A percentile compares a stretch with the other conserved stretches of the same genome.
Evolutionary conservation across 2,329 filamentous ascomycete species (phyloP).

Genomic region (Alternaria metachromatica): DNA sequence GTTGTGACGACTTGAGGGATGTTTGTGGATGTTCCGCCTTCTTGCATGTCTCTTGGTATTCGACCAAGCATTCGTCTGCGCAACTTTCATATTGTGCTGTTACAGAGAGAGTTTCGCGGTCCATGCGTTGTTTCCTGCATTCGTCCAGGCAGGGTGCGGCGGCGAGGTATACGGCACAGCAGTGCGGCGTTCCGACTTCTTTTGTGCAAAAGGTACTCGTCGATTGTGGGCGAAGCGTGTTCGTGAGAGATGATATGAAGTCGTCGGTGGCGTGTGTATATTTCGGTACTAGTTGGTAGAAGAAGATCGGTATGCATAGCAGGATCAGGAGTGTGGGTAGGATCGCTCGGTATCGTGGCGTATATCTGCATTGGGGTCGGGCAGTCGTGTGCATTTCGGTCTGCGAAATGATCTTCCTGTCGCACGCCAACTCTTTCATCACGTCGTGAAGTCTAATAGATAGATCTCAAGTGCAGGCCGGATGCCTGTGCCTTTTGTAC

Average conservation of each 20-base stretch:
- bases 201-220: constrained; percentile 3
- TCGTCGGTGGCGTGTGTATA: neutral
- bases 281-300: constrained; percentile 12
- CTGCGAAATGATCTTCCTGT: neutral
- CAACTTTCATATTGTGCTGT: constrained; percentile 9
- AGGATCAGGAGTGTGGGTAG: constrained; percentile 1
- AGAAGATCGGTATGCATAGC: constrained; percentile 11
- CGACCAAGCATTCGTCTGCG: constrained; percentile 5
- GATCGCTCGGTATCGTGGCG: neutral
- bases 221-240: neutral
- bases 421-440: neutral
- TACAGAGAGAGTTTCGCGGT: constrained; percentile 1
- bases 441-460: neutral
- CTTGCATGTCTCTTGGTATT: neutral
- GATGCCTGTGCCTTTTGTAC: neutral
- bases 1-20: neutral
- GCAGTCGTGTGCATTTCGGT: neutral
- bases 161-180: constrained; percentile 3
- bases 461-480: neutral
- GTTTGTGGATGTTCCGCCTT: neutral
- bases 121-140: constrained; percentile 2
- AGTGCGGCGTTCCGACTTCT: constrained; percentile 1
- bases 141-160: constrained; percentile 8
- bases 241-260: neutral
- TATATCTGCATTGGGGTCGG: neutral